Percentiles rank a stretch among this genome's conserved stretches.
phyloP scores from a whole-genome alignment of 202 grass and related monocot genomes.

The Zizania palustris region DNA sequence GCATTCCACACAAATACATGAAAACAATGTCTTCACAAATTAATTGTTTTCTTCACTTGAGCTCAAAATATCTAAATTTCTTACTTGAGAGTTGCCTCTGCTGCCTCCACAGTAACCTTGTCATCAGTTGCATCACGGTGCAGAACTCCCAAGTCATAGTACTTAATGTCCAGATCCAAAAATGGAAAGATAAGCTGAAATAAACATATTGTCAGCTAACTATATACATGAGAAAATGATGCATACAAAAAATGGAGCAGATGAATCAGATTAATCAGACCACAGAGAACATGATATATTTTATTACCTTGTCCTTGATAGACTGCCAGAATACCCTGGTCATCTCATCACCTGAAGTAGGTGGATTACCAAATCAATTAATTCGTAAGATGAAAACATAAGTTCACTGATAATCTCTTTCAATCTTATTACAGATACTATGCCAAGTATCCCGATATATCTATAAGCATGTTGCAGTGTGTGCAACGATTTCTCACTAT shows the following conservation, averaged over 20 bases:
- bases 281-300: not conserved
- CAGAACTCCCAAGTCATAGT: conserved; percentile 87
- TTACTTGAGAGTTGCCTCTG: conserved; percentile 96
- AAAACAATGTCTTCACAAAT: conserved; percentile 11
- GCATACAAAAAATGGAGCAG: conserved; percentile 26
- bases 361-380: conserved; percentile 23
- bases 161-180: conserved; percentile 96
- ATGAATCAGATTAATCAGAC: conserved; percentile 6
- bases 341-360: conserved; percentile 91
- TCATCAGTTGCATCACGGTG: conserved; percentile 94
- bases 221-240: not conserved
- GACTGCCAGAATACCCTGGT: conserved; percentile 94
- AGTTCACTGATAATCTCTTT: not conserved
- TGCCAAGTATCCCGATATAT: not conserved
- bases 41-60: not conserved
- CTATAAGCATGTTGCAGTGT: not conserved
- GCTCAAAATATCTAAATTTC: conserved; percentile 20
- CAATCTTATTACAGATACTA: not conserved
- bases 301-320: conserved; percentile 93
- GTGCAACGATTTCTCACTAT: not conserved
- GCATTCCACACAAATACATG: not conserved
- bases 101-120: conserved; percentile 92
- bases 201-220: conserved; percentile 12
- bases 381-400: conserved; percentile 13
- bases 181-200: conserved; percentile 95